Percentiles rank a stretch among this genome's conserved stretches.
phyloP scores from a whole-genome alignment of 495 filamentous ascomycete genomes.

The Penicillium ochrochloron region DNA sequence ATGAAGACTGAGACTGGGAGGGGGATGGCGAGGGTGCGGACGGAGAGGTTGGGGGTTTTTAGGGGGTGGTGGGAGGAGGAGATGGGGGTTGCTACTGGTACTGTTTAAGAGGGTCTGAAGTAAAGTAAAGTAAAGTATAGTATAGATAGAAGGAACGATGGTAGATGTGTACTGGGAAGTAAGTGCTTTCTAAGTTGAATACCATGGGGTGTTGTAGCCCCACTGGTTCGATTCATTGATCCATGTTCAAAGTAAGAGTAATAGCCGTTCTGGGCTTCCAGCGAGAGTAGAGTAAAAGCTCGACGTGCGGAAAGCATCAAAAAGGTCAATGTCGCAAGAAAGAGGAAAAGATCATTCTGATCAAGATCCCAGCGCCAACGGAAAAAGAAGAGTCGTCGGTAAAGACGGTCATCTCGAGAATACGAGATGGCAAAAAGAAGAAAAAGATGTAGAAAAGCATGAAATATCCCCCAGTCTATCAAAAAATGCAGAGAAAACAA shows the following conservation, averaged over 20 bases:
- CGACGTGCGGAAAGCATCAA: conserved; percentile 5
- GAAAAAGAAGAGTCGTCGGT: neutral
- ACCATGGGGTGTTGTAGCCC: conserved; percentile 10
- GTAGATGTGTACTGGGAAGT: neutral
- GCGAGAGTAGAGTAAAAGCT: conserved; percentile 7
- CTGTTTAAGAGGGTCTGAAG: neutral
- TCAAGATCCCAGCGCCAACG: neutral
- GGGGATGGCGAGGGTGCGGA: conserved; percentile 66
- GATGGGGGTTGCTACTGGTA: conserved; percentile 30
- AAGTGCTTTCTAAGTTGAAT: conserved; percentile 13
- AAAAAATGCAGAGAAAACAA: conserved; percentile 14
- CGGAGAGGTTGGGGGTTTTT: conserved; percentile 66
- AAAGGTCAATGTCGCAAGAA: neutral
- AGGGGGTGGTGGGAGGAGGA: conserved; percentile 77
- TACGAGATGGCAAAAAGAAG: neutral
- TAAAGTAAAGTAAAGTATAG: no score
- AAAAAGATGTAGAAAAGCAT: neutral
- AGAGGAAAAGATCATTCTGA: conserved; percentile 4
- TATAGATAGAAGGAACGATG: neutral
- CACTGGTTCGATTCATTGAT: conserved; percentile 4
- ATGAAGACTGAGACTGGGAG: conserved; percentile 83
- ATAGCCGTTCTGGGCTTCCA: conserved; percentile 14
- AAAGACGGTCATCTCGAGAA: conserved; percentile 5
- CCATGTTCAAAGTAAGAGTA: neutral
- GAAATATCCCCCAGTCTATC: conserved; percentile 28